A percentile compares a stretch with the other conserved stretches of the same genome.
Evolutionary conservation across 1,284 basidiomycete species (phyloP).

Genomic region (Coniophora puteana): DNA sequence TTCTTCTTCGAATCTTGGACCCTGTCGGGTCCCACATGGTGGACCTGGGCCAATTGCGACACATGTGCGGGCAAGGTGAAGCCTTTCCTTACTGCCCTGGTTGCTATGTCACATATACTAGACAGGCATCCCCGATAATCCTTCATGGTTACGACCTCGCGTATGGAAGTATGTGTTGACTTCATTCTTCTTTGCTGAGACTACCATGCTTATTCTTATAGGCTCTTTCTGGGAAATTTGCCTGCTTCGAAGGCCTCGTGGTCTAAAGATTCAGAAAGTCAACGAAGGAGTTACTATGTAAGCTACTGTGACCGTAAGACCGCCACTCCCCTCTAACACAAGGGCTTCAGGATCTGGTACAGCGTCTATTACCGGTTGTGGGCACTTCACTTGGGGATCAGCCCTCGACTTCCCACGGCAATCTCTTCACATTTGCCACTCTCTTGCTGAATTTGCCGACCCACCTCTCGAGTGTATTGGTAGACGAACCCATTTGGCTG

Average conservation of each 20-base stretch:
- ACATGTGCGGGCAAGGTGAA: constrained; percentile 57
- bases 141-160: constrained; percentile 66
- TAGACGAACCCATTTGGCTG: no score
- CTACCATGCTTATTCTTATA: constrained; percentile 24
- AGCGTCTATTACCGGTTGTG: constrained; percentile 52
- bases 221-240: constrained; percentile 60
- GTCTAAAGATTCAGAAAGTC: constrained; percentile 52
- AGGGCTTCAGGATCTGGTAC: constrained; percentile 60
- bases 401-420: no score
- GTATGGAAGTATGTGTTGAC: constrained; percentile 61
- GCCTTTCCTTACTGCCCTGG: constrained; percentile 9
- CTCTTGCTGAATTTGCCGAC: no score
- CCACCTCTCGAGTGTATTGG: no score
- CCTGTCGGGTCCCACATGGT: constrained; percentile 44
- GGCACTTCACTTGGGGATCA: no score
- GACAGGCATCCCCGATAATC: constrained; percentile 66
- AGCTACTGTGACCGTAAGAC: no score
- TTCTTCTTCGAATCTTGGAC: constrained; percentile 58
- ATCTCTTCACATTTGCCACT: no score
- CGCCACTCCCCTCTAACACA: no score
- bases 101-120: constrained; percentile 7
- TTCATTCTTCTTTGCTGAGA: constrained; percentile 4
- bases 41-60: constrained; percentile 51
- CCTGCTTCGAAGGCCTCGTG: constrained; percentile 55
- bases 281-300: constrained; percentile 71